Percentiles rank a stretch among this genome's conserved stretches.
Conservation (phyloP, 139 green algal species). For the Astrephomene gubernaculifera region DNA sequence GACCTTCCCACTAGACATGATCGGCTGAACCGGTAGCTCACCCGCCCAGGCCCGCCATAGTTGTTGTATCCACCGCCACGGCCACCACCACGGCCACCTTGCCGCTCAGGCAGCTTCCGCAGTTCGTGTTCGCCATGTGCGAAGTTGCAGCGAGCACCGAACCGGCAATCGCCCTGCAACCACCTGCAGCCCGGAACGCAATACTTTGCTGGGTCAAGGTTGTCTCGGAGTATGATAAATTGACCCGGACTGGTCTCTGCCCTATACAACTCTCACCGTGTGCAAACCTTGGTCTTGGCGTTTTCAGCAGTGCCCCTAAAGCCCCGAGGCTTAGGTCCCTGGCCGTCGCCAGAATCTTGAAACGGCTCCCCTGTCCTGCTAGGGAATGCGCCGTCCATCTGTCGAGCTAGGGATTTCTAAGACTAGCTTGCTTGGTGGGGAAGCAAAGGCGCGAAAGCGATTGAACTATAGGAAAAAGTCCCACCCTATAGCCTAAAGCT, state of each 20-base stretch:
- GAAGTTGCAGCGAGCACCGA: constrained; percentile 96
- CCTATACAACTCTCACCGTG: constrained; percentile 61
- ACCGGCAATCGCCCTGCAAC: constrained; percentile 88
- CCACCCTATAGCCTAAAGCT: no score
- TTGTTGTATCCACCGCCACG: constrained; percentile 38
- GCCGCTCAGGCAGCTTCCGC: constrained; percentile 65
- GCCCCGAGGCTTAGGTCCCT: constrained; percentile 51
- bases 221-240: not conserved
- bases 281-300: constrained; percentile 90
- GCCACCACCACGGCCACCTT: constrained; percentile 36
- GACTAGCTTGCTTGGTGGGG: not conserved
- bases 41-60: constrained; percentile 11
- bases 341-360: not conserved
- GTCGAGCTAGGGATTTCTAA: not conserved
- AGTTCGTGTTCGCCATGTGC: constrained; percentile 94
- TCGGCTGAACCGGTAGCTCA: constrained; percentile 9
- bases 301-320: constrained; percentile 89
- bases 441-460: not conserved
- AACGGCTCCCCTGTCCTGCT: constrained; percentile 23
- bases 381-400: constrained; percentile 47
- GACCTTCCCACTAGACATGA: constrained; percentile 13
- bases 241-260: not conserved
- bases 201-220: constrained; percentile 13
- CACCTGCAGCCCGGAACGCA: constrained; percentile 67
- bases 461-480: not conserved